These are phyloP conservation scores for Geranium brycei DNA, from an alignment of 345 rosid species.

Conservation along the genomic window DNA sequence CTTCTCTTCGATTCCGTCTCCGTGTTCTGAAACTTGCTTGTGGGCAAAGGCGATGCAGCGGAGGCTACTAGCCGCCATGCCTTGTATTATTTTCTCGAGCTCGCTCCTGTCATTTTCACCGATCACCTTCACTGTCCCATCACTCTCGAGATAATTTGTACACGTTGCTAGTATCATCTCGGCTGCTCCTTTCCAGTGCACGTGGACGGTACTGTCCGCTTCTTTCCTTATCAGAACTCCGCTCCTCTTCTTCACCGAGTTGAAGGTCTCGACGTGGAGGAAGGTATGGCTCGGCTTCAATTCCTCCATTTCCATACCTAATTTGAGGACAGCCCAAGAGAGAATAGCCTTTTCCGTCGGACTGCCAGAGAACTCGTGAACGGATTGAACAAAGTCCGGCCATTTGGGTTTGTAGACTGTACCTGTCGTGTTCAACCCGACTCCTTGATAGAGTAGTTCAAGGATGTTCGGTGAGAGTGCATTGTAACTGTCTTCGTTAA, in stretches of 20 bases:
- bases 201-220: constrained; percentile 14
- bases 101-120: constrained; percentile 13
- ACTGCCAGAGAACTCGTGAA: constrained; percentile 28
- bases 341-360: constrained; percentile 48
- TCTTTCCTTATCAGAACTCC: constrained; percentile 26
- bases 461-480: constrained; percentile 21
- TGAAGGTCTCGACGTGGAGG: constrained; percentile 30
- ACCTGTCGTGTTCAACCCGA: constrained; percentile 54
- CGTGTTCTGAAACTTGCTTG: constrained; percentile 9
- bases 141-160: constrained; percentile 15
- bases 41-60: constrained; percentile 41
- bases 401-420: constrained; percentile 23
- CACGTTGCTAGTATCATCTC: constrained; percentile 39
- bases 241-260: constrained; percentile 41
- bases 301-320: constrained; percentile 24
- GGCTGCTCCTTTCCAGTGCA: constrained; percentile 50
- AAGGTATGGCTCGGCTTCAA: constrained; percentile 10
- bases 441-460: constrained; percentile 43
- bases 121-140: constrained; percentile 11
- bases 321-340: constrained; percentile 26
- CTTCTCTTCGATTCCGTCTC: constrained; percentile 5
- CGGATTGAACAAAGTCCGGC: constrained; percentile 21
- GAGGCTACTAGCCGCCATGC: constrained; percentile 38
- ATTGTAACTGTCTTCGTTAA: constrained; percentile 7
- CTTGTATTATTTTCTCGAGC: constrained; percentile 16